phyloP scores from a whole-genome alignment of 495 filamentous ascomycete genomes.

The Staphylotrichum tortipilum region DNA sequence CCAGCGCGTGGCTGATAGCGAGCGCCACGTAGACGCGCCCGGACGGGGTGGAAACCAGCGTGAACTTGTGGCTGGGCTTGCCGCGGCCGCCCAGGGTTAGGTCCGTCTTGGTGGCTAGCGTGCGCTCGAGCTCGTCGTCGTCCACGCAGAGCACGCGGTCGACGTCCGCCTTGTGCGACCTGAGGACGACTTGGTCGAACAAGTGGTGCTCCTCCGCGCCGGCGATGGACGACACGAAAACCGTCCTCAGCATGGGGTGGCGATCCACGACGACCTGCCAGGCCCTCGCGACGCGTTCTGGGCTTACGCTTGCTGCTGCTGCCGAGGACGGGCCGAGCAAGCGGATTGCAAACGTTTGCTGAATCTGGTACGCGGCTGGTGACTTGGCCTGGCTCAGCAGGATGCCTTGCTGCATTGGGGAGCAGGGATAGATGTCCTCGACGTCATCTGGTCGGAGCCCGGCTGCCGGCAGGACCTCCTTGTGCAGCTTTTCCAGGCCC shows the following conservation, averaged over 20 bases:
- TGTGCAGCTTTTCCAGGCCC: no score
- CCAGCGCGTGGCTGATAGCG: no score
- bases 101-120: background rate
- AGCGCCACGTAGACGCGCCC: no score
- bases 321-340: no score
- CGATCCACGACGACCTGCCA: conserved; percentile 46
- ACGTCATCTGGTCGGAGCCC: no score
- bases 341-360: background rate
- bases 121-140: conserved; percentile 24
- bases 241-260: conserved; percentile 31
- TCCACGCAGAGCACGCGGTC: no score
- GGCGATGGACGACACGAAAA: conserved; percentile 13
- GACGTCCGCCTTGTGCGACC: conserved; percentile 19
- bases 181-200: conserved; percentile 6
- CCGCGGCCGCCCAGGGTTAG: no score
- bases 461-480: no score
- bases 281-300: conserved; percentile 16
- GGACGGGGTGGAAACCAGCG: no score
- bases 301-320: no score
- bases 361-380: conserved; percentile 15
- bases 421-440: conserved; percentile 63
- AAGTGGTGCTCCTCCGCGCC: no score
- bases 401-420: conserved; percentile 61
- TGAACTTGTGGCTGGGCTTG: no score
- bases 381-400: conserved; percentile 53